These are phyloP conservation scores for Populus euphratica DNA, from an alignment of 345 rosid species.

Conservation along the genomic window DNA sequence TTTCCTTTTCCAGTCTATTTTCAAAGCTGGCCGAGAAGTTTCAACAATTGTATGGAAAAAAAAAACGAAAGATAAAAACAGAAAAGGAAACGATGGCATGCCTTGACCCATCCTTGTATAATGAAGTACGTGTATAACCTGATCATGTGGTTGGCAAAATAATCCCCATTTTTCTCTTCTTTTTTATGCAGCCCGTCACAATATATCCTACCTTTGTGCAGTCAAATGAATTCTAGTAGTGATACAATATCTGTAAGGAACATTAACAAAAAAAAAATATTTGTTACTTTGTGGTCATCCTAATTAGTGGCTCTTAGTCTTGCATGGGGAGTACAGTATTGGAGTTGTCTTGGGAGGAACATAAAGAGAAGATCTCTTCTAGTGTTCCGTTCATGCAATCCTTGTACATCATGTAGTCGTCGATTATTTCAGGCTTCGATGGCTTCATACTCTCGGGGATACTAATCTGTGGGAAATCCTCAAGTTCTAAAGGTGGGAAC, in stretches of 20 bases:
- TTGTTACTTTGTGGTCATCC: neutral
- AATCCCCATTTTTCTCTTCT: conserved; percentile 12
- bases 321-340: conserved; percentile 22
- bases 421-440: conserved; percentile 24
- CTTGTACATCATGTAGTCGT: conserved; percentile 31
- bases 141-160: conserved; percentile 16
- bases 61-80: neutral
- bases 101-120: conserved; percentile 2
- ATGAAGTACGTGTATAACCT: neutral
- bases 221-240: conserved; percentile 15
- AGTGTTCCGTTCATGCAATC: conserved; percentile 40
- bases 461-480: conserved; percentile 52
- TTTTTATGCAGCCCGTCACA: conserved; percentile 15
- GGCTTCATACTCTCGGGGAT: conserved; percentile 19
- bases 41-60: neutral
- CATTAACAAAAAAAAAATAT: neutral
- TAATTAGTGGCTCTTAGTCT: conserved; percentile 10
- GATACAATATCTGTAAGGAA: neutral
- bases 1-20: conserved; percentile 3
- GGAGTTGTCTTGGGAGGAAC: conserved; percentile 34
- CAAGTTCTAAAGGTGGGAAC: conserved; percentile 43
- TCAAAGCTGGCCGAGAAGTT: conserved; percentile 14
- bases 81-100: neutral
- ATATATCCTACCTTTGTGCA: conserved; percentile 9
- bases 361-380: conserved; percentile 42